These are phyloP conservation scores for Magnolia officinalis DNA, from an alignment of 164 flowering plant genomes.

Conservation along the genomic window DNA sequence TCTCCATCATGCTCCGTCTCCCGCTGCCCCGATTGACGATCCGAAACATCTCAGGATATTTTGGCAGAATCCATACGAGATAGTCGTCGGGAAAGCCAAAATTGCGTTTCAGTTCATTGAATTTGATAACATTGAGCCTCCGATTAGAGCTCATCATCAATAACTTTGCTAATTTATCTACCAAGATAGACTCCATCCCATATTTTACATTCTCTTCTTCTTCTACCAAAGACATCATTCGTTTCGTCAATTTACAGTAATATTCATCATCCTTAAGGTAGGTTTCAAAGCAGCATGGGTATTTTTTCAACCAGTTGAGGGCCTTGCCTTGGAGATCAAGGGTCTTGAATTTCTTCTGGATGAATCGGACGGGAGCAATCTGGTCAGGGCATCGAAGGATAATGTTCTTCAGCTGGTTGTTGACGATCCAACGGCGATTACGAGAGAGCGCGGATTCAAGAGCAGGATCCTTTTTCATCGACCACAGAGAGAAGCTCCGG, in stretches of 20 bases:
- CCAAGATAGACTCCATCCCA: constrained; percentile 54
- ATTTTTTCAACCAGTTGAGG: constrained; percentile 81
- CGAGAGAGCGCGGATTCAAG: constrained; percentile 80
- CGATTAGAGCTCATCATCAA: constrained; percentile 64
- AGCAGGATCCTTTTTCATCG: constrained; percentile 80
- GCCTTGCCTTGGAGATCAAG: constrained; percentile 95
- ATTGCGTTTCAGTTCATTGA: constrained; percentile 68
- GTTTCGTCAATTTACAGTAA: constrained; percentile 62
- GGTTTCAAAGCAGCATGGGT: constrained; percentile 85
- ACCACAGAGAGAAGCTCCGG: constrained; percentile 63
- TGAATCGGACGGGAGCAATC: constrained; percentile 39
- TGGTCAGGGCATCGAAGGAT: constrained; percentile 67
- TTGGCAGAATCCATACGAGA: constrained; percentile 66
- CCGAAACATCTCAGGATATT: constrained; percentile 62
- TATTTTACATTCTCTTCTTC: constrained; percentile 71
- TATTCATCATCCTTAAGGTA: constrained; percentile 42
- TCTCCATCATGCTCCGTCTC: constrained; percentile 70
- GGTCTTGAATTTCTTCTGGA: constrained; percentile 84
- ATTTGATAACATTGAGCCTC: constrained; percentile 68
- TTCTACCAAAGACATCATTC: constrained; percentile 70
- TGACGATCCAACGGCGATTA: constrained; percentile 87
- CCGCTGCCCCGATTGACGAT: constrained; percentile 56
- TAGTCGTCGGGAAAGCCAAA: constrained; percentile 93
- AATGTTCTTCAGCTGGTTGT: constrained; percentile 90
- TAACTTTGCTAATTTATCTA: constrained; percentile 56